These are phyloP conservation scores for Eleusine coracana DNA, from an alignment of 176 grass and related monocot genomes.

Conservation along the genomic window DNA sequence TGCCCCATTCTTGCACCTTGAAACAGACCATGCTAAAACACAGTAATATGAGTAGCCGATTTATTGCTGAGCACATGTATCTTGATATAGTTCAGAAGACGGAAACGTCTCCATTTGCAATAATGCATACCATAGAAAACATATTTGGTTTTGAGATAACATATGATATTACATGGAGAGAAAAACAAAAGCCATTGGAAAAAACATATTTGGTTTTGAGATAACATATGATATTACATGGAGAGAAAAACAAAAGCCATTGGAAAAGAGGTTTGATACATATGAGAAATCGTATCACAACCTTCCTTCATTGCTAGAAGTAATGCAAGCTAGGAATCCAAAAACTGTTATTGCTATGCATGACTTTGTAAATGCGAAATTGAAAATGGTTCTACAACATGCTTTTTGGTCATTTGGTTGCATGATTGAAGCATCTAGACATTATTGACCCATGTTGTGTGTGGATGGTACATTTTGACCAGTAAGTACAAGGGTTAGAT, in stretches of 20 bases:
- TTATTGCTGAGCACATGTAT: too few relatives aligned
- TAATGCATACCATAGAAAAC: too few relatives aligned
- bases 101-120: too few relatives aligned
- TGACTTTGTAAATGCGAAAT: neutral
- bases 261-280: neutral
- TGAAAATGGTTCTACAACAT: too few relatives aligned
- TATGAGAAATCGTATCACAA: neutral
- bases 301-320: neutral
- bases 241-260: neutral
- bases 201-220: too few relatives aligned
- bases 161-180: too few relatives aligned
- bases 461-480: neutral
- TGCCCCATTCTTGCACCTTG: too few relatives aligned
- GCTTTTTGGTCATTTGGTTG: neutral
- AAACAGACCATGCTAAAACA: too few relatives aligned
- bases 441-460: neutral
- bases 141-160: too few relatives aligned
- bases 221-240: too few relatives aligned
- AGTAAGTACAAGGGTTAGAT: neutral
- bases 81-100: too few relatives aligned
- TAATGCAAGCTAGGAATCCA: neutral
- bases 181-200: neutral
- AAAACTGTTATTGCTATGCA: neutral
- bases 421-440: neutral
- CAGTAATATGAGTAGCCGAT: too few relatives aligned